phyloP scores from a whole-genome alignment of 139 green algal genomes.

The Chlamydomonas urium region DNA sequence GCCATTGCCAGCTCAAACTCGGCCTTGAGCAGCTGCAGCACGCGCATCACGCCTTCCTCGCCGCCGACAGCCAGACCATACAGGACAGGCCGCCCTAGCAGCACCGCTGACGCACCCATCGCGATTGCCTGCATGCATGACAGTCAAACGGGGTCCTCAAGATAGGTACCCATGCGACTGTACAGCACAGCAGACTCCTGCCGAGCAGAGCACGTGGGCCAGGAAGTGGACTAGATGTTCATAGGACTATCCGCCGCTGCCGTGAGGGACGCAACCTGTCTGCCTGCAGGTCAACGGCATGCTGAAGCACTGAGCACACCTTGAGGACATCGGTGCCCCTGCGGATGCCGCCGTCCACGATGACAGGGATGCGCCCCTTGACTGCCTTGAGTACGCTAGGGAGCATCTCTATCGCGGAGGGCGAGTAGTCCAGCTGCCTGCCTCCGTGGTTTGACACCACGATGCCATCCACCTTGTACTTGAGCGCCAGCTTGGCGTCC shows the following conservation, averaged over 20 bases:
- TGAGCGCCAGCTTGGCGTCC: slow-evolving; percentile 69
- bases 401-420: slow-evolving; percentile 70
- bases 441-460: slow-evolving; percentile 79
- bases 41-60: slow-evolving; percentile 60
- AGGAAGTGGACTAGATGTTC: too few species aligned
- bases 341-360: slow-evolving; percentile 85
- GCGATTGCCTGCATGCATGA: slow-evolving; percentile 60
- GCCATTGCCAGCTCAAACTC: slow-evolving; percentile 9
- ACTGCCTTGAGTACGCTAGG: slow-evolving; percentile 65
- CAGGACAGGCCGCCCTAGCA: slow-evolving; percentile 87
- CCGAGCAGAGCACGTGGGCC: too few species aligned
- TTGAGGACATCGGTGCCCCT: slow-evolving; percentile 92
- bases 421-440: slow-evolving; percentile 84
- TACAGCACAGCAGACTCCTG: not conserved
- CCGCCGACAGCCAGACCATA: slow-evolving; percentile 83
- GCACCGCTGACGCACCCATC: slow-evolving; percentile 79
- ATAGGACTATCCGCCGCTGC: too few species aligned
- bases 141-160: not conserved
- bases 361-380: slow-evolving; percentile 61
- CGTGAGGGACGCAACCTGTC: not conserved
- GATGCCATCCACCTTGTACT: slow-evolving; percentile 73
- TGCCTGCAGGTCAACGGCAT: not conserved
- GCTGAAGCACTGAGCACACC: slow-evolving; percentile 23
- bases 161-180: too few species aligned
- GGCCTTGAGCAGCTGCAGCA: slow-evolving; percentile 45